Evolutionary conservation across 257 asterid genomes (phyloP).

Genomic region (Solanum ossicruentum): DNA sequence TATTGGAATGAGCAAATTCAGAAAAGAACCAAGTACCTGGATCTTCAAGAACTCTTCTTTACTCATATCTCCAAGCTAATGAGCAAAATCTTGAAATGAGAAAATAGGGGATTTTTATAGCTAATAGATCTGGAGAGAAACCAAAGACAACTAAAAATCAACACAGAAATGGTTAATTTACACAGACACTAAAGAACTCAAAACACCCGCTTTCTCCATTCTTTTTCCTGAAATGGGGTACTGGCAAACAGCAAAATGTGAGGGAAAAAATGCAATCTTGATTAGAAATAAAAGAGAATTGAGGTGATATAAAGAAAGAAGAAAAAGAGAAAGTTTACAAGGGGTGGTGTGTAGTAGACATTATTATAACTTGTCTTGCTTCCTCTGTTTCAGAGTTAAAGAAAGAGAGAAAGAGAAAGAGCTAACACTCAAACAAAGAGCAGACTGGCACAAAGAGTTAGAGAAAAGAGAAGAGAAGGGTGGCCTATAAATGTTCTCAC

Average conservation of each 20-base stretch:
- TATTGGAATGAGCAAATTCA: not conserved
- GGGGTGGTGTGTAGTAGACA: slow-evolving; percentile 47
- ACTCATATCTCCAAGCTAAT: slow-evolving; percentile 44
- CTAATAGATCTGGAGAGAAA: slow-evolving; percentile 43
- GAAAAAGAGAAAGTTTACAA: slow-evolving; percentile 8
- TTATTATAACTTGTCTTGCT: slow-evolving; percentile 34
- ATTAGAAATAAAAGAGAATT: not conserved
- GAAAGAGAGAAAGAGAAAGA: slow-evolving; percentile 19
- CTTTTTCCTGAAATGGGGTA: not conserved
- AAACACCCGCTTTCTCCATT: not conserved
- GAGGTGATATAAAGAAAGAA: not conserved
- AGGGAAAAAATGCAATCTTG: not conserved
- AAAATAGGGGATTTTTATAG: not conserved
- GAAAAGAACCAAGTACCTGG: slow-evolving; percentile 48
- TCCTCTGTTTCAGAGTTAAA: slow-evolving; percentile 55
- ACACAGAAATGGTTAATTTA: slow-evolving; percentile 5
- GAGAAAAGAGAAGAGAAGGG: not conserved
- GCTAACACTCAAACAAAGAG: slow-evolving; percentile 18
- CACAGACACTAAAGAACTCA: not conserved
- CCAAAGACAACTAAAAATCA: not conserved
- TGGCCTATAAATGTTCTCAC: not conserved
- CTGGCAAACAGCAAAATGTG: not conserved
- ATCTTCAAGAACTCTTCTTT: slow-evolving; percentile 93
- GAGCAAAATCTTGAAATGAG: not conserved
- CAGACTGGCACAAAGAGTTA: not conserved